Percentiles rank a stretch among this genome's conserved stretches.
Evolutionary conservation across 495 filamentous ascomycete genomes (phyloP).

Genomic region (Aspergillus leporis): DNA sequence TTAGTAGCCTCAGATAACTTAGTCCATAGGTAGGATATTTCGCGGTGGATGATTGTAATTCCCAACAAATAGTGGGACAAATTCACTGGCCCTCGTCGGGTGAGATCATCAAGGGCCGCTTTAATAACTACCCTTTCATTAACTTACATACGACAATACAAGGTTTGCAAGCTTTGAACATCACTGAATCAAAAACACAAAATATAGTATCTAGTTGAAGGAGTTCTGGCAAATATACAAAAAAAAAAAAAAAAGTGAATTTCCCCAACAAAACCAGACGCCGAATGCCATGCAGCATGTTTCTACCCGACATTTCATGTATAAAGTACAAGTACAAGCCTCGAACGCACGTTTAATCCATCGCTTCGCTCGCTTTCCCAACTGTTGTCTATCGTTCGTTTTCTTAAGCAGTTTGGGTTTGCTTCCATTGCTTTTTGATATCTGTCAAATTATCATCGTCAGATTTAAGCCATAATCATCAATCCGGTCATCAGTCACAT

Average conservation of each 20-base stretch:
- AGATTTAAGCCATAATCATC: not conserved
- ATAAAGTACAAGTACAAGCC: conserved; percentile 16
- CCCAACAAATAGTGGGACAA: conserved; percentile 9
- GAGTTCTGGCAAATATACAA: not conserved
- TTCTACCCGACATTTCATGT: conserved; percentile 38
- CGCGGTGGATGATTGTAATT: not conserved
- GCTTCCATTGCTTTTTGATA: conserved; percentile 36
- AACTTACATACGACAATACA: not conserved
- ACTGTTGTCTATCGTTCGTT: not conserved
- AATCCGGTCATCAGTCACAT: conserved; percentile 20
- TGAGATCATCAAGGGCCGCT: conserved; percentile 21
- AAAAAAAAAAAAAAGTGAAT: conserved; percentile 14
- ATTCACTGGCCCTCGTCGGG: not conserved
- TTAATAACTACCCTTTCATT: not conserved
- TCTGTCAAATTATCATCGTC: conserved; percentile 16
- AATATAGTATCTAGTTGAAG: not conserved
- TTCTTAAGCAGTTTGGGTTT: conserved; percentile 23
- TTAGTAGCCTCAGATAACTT: not conserved
- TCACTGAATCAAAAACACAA: not conserved
- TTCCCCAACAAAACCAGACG: conserved; percentile 39
- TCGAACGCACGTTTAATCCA: not conserved
- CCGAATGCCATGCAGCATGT: conserved; percentile 45
- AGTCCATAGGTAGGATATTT: not conserved
- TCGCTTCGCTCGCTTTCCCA: not conserved
- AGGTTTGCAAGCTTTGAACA: not conserved